Percentiles rank a stretch among this genome's conserved stretches.
Conservation (phyloP, 257 asterid genomes). For the Solanum medicagineum region DNA sequence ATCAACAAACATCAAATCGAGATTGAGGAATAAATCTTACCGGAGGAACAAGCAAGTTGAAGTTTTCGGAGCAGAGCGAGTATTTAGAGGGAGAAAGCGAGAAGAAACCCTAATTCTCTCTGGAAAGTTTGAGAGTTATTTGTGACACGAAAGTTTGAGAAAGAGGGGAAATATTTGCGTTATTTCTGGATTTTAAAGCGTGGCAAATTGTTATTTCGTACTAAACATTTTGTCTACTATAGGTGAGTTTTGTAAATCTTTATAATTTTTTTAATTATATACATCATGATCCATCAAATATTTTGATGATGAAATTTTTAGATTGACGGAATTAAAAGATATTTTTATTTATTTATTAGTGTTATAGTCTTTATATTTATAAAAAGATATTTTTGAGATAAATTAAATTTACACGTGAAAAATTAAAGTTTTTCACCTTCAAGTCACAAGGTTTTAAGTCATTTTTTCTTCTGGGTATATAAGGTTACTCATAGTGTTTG, state of each 20-base stretch:
- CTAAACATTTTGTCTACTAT: neutral
- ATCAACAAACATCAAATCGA: neutral
- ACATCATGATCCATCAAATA: no score
- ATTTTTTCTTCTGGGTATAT: no score
- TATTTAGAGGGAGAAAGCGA: neutral
- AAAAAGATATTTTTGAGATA: no score
- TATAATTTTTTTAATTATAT: no score
- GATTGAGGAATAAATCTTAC: neutral
- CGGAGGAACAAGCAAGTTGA: neutral
- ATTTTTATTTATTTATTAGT: no score
- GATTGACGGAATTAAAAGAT: no score
- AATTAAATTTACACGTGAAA: no score
- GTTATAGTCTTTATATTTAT: no score
- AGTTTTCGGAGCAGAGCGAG: neutral
- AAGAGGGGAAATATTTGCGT: neutral
- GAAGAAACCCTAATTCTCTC: neutral
- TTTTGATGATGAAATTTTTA: no score
- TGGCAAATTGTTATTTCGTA: neutral
- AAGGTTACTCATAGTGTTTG: no score
- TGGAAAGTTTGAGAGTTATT: neutral
- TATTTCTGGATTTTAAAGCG: neutral
- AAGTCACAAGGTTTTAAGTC: no score
- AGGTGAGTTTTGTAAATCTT: neutral
- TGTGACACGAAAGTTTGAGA: neutral
- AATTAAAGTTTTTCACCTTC: no score